Conservation (phyloP, 2,329 filamentous ascomycete species). For the Blastomyces parvus region DNA sequence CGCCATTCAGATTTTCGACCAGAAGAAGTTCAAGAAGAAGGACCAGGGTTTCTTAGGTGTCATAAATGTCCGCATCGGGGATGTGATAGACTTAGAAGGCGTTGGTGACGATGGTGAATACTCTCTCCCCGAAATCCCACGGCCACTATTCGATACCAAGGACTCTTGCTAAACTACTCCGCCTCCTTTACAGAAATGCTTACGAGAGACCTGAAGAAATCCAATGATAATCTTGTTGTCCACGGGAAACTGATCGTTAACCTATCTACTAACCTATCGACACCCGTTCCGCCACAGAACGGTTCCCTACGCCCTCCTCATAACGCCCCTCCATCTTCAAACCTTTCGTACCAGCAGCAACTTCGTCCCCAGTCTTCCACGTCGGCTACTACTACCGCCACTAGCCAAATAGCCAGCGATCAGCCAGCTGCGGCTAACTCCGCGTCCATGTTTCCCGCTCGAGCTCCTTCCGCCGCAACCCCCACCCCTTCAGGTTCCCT, state of each 20-base stretch:
- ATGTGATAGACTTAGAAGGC: slow-evolving; percentile 81
- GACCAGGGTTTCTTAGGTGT: slow-evolving; percentile 97
- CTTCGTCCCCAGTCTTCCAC: slow-evolving; percentile 27
- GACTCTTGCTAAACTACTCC: slow-evolving; percentile 1
- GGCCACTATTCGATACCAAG: not conserved
- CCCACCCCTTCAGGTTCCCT: slow-evolving; percentile 34
- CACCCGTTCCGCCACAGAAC: slow-evolving; percentile 52
- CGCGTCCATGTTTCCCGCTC: slow-evolving; percentile 28
- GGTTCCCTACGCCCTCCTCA: slow-evolving; percentile 18
- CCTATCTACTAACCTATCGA: slow-evolving; percentile 76
- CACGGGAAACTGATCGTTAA: slow-evolving; percentile 97
- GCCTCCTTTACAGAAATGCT: slow-evolving; percentile 64
- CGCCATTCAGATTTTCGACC: slow-evolving; percentile 96
- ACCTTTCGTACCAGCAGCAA: slow-evolving; percentile 19
- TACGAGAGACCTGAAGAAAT: slow-evolving; percentile 92
- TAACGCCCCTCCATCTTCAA: slow-evolving; percentile 7
- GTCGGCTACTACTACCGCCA: slow-evolving; percentile 25
- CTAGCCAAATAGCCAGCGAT: slow-evolving; percentile 24
- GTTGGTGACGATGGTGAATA: slow-evolving; percentile 68
- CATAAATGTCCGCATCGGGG: slow-evolving; percentile 91
- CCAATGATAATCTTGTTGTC: slow-evolving; percentile 93
- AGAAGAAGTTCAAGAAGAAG: slow-evolving; percentile 99
- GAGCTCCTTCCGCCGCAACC: slow-evolving; percentile 27
- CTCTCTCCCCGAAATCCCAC: not conserved
- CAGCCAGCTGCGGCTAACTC: slow-evolving; percentile 24